Evolutionary conservation across 2,329 filamentous ascomycete species (phyloP).

Genomic region (Claviceps cyperi): DNA sequence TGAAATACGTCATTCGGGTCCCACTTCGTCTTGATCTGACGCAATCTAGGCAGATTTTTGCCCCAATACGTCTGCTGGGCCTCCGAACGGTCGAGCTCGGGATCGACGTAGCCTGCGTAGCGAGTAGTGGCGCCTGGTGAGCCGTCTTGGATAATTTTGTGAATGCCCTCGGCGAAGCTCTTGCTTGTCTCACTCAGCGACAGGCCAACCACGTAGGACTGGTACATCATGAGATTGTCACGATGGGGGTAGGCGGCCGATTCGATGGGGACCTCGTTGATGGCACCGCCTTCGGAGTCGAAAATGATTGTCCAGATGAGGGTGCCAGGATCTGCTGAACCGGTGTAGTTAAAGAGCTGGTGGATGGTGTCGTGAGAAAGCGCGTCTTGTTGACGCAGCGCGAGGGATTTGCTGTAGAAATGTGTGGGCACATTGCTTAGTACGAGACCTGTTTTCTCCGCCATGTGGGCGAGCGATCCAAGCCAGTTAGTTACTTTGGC

Average conservation of each 20-base stretch:
- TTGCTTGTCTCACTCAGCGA: constrained; percentile 30
- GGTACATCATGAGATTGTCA: constrained; percentile 48
- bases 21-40: constrained; percentile 33
- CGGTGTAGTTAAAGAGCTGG: constrained; percentile 39
- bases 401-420: constrained; percentile 45
- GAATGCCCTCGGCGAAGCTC: constrained; percentile 37
- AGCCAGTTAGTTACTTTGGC: constrained; percentile 49
- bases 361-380: constrained; percentile 31
- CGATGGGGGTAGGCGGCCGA: constrained; percentile 49
- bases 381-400: constrained; percentile 33
- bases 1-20: constrained; percentile 42
- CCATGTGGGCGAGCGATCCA: constrained; percentile 38
- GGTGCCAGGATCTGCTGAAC: constrained; percentile 32
- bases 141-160: constrained; percentile 25
- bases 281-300: constrained; percentile 45
- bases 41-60: constrained; percentile 31
- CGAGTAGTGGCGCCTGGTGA: constrained; percentile 29
- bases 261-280: constrained; percentile 38
- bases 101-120: constrained; percentile 52
- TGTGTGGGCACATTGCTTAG: constrained; percentile 30
- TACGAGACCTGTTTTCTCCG: constrained; percentile 32
- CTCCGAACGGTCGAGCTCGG: constrained; percentile 23
- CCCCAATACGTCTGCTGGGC: constrained; percentile 42
- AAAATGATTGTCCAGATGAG: constrained; percentile 48
- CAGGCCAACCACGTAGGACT: constrained; percentile 43